Conservation (phyloP, 139 green algal species). For the Tetradesmus lagerheimii region DNA sequence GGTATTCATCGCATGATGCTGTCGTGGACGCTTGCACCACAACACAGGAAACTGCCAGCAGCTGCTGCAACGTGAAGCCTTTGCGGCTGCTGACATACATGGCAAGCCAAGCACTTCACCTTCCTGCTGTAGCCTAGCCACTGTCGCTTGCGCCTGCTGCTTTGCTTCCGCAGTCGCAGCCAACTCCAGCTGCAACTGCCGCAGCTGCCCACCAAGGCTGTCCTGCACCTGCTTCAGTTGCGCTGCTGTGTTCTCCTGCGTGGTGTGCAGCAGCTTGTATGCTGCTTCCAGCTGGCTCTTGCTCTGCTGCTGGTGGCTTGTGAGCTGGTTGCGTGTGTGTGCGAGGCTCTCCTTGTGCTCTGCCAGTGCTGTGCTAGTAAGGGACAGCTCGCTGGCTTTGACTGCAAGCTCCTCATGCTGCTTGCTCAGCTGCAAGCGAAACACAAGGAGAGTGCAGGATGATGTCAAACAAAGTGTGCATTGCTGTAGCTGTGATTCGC, state of each 20-base stretch:
- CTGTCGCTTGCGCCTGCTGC: background rate
- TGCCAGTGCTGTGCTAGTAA: constrained; percentile 12
- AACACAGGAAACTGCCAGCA: too few species aligned
- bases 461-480: too few species aligned
- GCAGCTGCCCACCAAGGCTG: background rate
- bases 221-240: constrained; percentile 28
- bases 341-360: constrained; percentile 16
- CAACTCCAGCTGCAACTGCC: constrained; percentile 27
- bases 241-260: background rate
- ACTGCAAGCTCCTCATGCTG: constrained; percentile 33
- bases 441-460: too few species aligned
- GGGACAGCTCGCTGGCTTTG: background rate
- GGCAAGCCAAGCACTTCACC: background rate
- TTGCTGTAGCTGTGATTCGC: background rate
- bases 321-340: background rate
- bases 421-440: background rate
- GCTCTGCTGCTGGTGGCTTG: constrained; percentile 20
- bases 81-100: too few species aligned
- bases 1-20: too few species aligned
- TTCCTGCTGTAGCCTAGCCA: constrained; percentile 30
- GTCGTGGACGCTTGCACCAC: too few species aligned
- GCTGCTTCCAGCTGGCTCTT: background rate
- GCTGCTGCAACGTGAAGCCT: too few species aligned
- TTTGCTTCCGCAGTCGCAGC: background rate
- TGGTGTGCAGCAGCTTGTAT: constrained; percentile 1